Evolutionary conservation across 106 monocot species (phyloP).

Genomic region (Dioscorea dumetorum): DNA sequence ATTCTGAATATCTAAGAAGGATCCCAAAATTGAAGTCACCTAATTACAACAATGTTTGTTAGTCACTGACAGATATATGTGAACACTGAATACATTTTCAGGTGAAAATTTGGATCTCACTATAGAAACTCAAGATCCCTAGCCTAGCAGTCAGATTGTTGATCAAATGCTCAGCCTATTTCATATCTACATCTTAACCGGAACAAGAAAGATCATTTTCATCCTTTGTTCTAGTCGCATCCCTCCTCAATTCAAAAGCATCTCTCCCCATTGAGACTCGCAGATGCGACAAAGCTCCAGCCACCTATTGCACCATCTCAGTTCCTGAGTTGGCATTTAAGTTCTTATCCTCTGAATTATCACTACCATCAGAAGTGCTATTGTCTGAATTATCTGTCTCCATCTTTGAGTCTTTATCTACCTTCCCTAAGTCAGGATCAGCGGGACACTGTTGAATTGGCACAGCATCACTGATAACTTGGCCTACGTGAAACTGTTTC

Average conservation of each 20-base stretch:
- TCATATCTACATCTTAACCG: slow-evolving; percentile 13
- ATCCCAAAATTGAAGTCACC: no score
- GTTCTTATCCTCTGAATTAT: slow-evolving; percentile 28
- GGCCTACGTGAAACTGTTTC: slow-evolving; percentile 37
- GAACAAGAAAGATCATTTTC: slow-evolving; percentile 5
- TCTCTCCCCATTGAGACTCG: slow-evolving; percentile 18
- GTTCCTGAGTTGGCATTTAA: slow-evolving; percentile 37
- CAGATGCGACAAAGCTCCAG: slow-evolving; percentile 10
- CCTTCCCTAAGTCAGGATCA: slow-evolving; percentile 12
- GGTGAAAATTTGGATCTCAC: no score
- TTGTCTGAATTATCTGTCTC: slow-evolving; percentile 8
- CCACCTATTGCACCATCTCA: slow-evolving; percentile 24
- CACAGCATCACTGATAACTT: slow-evolving; percentile 37
- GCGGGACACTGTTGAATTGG: slow-evolving; percentile 55
- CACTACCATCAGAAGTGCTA: slow-evolving; percentile 30
- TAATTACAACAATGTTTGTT: no score
- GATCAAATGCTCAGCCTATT: background rate
- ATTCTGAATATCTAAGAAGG: no score
- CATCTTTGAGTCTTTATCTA: slow-evolving; percentile 13
- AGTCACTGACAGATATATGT: no score
- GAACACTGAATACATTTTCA: no score
- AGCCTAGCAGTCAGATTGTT: background rate
- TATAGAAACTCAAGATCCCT: no score
- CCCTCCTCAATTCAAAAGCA: slow-evolving; percentile 51
- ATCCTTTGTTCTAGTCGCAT: slow-evolving; percentile 10